Evolutionary conservation across 768 basidiomycete species (phyloP).

Genomic region (Calvatia gigantea): DNA sequence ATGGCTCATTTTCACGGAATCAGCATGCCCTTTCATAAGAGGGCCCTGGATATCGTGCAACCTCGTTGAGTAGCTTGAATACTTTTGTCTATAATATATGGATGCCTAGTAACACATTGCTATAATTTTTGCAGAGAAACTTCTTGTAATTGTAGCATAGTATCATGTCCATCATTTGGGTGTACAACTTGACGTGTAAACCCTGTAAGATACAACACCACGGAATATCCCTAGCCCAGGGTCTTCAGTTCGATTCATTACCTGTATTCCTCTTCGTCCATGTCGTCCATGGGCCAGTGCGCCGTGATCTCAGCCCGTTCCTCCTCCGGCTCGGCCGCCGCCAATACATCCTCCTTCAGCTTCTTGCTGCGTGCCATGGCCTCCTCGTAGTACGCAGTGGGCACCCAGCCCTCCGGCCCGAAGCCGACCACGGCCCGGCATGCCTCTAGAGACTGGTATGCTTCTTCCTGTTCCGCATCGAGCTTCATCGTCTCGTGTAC

Average conservation of each 20-base stretch:
- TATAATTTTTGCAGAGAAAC: too few relatives aligned
- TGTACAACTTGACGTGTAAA: too few relatives aligned
- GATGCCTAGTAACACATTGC: too few relatives aligned
- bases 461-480: slow-evolving; percentile 24
- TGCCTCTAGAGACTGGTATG: slow-evolving; percentile 27
- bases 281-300: slow-evolving; percentile 47
- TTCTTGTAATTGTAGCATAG: too few relatives aligned
- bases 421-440: slow-evolving; percentile 25
- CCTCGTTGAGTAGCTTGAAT: too few relatives aligned
- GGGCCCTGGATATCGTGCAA: too few relatives aligned
- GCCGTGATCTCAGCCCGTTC: slow-evolving; percentile 33
- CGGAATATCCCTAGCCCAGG: too few relatives aligned
- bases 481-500: slow-evolving; percentile 37
- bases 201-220: neutral
- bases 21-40: too few relatives aligned
- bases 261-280: slow-evolving; percentile 45
- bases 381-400: slow-evolving; percentile 36
- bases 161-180: too few relatives aligned
- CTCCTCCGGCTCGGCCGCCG: slow-evolving; percentile 25
- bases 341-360: slow-evolving; percentile 32
- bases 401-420: slow-evolving; percentile 41
- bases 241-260: slow-evolving; percentile 24
- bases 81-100: too few relatives aligned
- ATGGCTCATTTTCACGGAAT: too few relatives aligned
- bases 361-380: slow-evolving; percentile 29